Evolutionary conservation across 257 asterid genomes (phyloP).

Genomic region (Ocimum tenuiflorum): DNA sequence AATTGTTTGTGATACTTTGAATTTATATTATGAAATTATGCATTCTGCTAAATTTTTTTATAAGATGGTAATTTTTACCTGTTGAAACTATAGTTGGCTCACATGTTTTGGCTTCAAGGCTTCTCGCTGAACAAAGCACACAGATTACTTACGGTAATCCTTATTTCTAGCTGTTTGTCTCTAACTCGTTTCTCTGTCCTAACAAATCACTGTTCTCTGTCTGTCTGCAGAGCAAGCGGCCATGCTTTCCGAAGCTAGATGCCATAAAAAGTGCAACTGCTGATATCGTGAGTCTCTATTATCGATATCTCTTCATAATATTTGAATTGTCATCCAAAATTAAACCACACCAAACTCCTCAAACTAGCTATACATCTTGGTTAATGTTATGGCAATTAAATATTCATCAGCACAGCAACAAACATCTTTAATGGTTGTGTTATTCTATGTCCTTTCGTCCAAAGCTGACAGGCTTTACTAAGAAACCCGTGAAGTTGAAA

Average conservation of each 20-base stretch:
- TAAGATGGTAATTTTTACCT: too few species aligned
- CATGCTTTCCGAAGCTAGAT: constrained; percentile 83
- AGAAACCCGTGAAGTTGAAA: constrained; percentile 55
- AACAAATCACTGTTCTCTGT: not conserved
- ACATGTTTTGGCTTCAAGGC: constrained; percentile 94
- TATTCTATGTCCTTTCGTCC: constrained; percentile 20
- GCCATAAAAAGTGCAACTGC: constrained; percentile 89
- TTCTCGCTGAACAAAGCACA: constrained; percentile 65
- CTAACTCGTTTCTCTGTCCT: not conserved
- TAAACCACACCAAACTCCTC: not conserved
- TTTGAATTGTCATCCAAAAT: not conserved
- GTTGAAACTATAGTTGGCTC: constrained; percentile 58
- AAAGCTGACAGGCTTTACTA: constrained; percentile 76
- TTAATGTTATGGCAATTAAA: too few species aligned
- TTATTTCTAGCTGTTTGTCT: not conserved
- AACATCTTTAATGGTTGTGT: not conserved
- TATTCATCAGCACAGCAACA: too few species aligned
- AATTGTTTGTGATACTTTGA: too few species aligned
- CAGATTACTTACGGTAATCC: constrained; percentile 53
- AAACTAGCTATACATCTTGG: too few species aligned
- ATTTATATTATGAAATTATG: too few species aligned
- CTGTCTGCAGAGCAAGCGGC: constrained; percentile 71
- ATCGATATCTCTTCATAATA: not conserved
- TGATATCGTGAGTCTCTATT: constrained; percentile 66
- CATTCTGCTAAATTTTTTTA: too few species aligned